Base-by-base conservation (phyloP, 495 filamentous ascomycete genomes). In the Oidiodendron maius region DNA sequence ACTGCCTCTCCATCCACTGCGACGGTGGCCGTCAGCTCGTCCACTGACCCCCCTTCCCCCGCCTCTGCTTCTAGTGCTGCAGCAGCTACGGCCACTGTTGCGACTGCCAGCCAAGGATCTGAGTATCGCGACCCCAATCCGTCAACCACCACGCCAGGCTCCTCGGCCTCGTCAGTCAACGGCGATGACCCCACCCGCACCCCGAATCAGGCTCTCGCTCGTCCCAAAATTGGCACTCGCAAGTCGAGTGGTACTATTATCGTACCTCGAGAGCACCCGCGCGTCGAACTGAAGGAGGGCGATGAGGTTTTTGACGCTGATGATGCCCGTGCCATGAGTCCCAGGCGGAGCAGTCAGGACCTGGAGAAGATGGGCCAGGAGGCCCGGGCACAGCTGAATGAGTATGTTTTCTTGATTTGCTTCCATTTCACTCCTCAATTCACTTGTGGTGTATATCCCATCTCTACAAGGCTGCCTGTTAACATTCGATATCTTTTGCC, bases 241-340 rank as follows among this genome's bases (percentile, higher is more conserved):
- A 87, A 86, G 66, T 82, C 81, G 43, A 88, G 83, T 58, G 85
- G 84, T 51, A 88, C 88, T 24, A 86, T 90, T 53, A 83, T 94
- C 50, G 81, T 91, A 15, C 83, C 86, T 15, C 76, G 85, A 45
- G 83, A 90, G 56, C 80, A 82, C 37, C 71, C 74, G 10, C 75
- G 80, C 45, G 79, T 87, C 42, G 82, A 86, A 57, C 72, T 83
- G 9, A 64, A 83, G 50, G 76, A 79, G 37, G 60, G 66, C 18
- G 73, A 84, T 32, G 77, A 83, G 63, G 74, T 81, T 50, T 77
- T 84, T 51, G 89, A 87, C 16, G 85, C 85, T 2, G 83, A 89
- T 63, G 93, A 96, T 62, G 90, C 91, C 32, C 72, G 91, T 48
- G 83, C 89, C 35, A 98, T 98, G 93, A 95, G 89, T 64, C 93